Evolutionary conservation across 2,329 filamentous ascomycete species (phyloP).

Genomic region (Phyllosticta citribraziliensis): DNA sequence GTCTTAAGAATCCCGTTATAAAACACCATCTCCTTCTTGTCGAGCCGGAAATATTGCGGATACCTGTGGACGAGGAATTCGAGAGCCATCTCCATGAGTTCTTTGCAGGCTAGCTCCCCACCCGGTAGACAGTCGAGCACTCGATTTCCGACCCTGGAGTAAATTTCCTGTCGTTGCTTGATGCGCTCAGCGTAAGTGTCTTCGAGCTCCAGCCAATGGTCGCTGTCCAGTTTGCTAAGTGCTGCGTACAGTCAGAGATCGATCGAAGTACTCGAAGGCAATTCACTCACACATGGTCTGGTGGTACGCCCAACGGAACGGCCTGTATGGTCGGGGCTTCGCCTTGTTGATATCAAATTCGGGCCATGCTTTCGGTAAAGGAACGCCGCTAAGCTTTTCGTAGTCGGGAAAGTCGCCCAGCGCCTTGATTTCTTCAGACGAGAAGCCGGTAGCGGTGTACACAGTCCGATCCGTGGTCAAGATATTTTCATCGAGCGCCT

Average conservation of each 20-base stretch:
- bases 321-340: slow-evolving; percentile 63
- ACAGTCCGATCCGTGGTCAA: slow-evolving; percentile 20
- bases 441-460: slow-evolving; percentile 60
- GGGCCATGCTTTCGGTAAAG: slow-evolving; percentile 52
- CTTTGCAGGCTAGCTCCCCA: slow-evolving; percentile 69
- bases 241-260: slow-evolving; percentile 43
- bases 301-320: slow-evolving; percentile 75
- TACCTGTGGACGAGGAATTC: slow-evolving; percentile 74
- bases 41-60: slow-evolving; percentile 60
- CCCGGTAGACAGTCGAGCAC: slow-evolving; percentile 63
- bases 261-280: too few relatives aligned
- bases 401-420: slow-evolving; percentile 76
- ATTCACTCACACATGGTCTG: slow-evolving; percentile 70
- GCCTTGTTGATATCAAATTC: slow-evolving; percentile 62
- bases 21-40: slow-evolving; percentile 46
- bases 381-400: slow-evolving; percentile 62
- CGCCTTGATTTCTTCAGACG: slow-evolving; percentile 56
- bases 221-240: slow-evolving; percentile 63
- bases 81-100: slow-evolving; percentile 77
- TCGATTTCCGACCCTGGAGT: slow-evolving; percentile 49
- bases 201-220: slow-evolving; percentile 88
- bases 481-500: slow-evolving; percentile 18
- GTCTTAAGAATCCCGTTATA: slow-evolving; percentile 60
- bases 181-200: slow-evolving; percentile 60
- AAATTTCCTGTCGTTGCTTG: slow-evolving; percentile 56